Evolutionary conservation across 139 green algal genomes (phyloP), one percentile per base, ranked within the genome.

Genomic region (Tetradesmus lagerheimii): DNA sequence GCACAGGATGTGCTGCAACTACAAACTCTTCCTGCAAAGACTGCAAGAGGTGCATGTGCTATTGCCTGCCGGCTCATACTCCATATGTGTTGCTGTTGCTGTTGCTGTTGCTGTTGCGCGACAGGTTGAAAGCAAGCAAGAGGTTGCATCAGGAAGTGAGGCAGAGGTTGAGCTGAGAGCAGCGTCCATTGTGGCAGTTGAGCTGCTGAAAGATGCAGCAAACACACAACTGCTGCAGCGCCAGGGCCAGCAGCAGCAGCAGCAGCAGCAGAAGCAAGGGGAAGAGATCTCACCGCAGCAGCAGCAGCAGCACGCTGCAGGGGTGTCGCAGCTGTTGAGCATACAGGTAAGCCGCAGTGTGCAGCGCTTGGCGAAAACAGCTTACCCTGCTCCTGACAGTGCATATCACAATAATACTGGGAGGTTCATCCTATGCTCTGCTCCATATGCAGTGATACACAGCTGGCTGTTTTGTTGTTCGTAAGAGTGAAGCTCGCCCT

Each of bases 121-220:
- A 87, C 89, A 95, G 92, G 84, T 97, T 31, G 83, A 92, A 1
- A 57, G 14, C 3, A 31, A 66, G 37, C 77, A 94, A 50, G 77
- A 94, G 82, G 83, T 98, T 0, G 4, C 87, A 0, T 29, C 96
- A 20, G 94, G 95, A 0, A 87, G 87, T 66, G 92, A 93, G 77
- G 90, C 95, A 88, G 96, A 98, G 88, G 4, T 95, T 0, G 96
- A 98, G 91, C 95, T 98, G n/a, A 89, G 96, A 1, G 95, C 94
- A 0, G 91, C 86, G 66, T 96, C 91, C 0, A 91, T 98, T 0
- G 83, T 90, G 83, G 96, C 96, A 4, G 96, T 98, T 31, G 95
- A 97, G 90, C 43, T 74, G 27, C 80, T 98, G 37, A 76, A 88
- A 41, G 53, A 90, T 0, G 90, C 86, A 57, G 81, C 97, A 38